A percentile compares a stretch with the other conserved stretches of the same genome.
Conservation (phyloP, 2,329 filamentous ascomycete species). For the Fusarium redolens region DNA sequence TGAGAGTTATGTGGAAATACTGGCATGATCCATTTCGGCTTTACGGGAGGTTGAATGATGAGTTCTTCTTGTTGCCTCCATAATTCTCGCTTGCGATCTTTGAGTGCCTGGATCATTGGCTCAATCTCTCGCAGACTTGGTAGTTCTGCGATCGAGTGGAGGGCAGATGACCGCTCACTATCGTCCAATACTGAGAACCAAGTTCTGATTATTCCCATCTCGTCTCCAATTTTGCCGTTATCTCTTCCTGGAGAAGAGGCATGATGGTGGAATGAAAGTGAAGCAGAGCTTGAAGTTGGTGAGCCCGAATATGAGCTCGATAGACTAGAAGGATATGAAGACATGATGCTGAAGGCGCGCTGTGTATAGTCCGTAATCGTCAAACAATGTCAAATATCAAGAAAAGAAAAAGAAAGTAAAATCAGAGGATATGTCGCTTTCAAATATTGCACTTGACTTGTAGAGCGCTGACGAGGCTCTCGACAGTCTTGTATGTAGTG, state of each 20-base stretch:
- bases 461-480: slow-evolving; percentile 8
- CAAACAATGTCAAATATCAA: neutral
- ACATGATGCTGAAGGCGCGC: slow-evolving; percentile 26
- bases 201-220: slow-evolving; percentile 41
- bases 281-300: slow-evolving; percentile 39
- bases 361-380: neutral
- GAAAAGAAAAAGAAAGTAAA: neutral
- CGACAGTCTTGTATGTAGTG: slow-evolving; percentile 12
- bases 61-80: slow-evolving; percentile 43
- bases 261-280: slow-evolving; percentile 24
- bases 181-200: slow-evolving; percentile 44
- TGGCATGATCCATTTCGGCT: slow-evolving; percentile 42
- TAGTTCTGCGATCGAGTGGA: slow-evolving; percentile 41
- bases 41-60: slow-evolving; percentile 37
- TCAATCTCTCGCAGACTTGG: slow-evolving; percentile 43
- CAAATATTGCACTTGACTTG: slow-evolving; percentile 3
- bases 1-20: slow-evolving; percentile 37
- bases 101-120: slow-evolving; percentile 42
- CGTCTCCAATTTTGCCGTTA: slow-evolving; percentile 30
- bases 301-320: slow-evolving; percentile 36
- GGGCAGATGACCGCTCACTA: slow-evolving; percentile 34
- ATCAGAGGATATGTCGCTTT: neutral
- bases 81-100: slow-evolving; percentile 41
- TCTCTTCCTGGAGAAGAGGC: slow-evolving; percentile 9
- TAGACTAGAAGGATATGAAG: slow-evolving; percentile 36